Base-by-base conservation (phyloP, 2,329 filamentous ascomycete genomes). In the Corynespora cassiicola region DNA sequence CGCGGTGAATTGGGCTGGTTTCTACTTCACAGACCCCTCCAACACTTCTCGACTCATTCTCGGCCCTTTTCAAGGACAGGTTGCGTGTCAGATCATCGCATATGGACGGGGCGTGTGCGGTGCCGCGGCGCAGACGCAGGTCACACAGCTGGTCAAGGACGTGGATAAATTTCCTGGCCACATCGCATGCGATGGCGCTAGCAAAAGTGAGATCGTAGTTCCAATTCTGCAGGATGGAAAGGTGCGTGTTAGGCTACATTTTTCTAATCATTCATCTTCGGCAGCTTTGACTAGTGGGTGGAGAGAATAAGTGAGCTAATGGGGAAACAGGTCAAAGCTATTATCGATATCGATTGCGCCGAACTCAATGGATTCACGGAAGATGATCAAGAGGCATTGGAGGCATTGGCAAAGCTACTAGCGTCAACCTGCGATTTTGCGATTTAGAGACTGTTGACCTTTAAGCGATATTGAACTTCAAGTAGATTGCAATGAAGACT, bases 321-420 rank as follows among this genome's bases (percentile, higher is more conserved):
- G n/a, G 20, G 16, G 11, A 11, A 7, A 8, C 9, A 79, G 71
- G 70, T 86, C 5, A 83, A 87, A 15, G 87, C 83, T 2, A 87
- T 92, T 48, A 88, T 94, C 43, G 88, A 94, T 58, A 75, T 92
- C 16, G 88, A 94, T 65, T 92, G 88, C 60, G 81, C 84, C 1
- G 80, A 78, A 22, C 51, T 78, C 35, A 68, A 78, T 10, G 87
- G 87, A 0, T 91, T 91, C 51, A 82, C 88, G 50, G 75, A 81
- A 42, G 77, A 84, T 28, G 88, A 94, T 63, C 76, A 77, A 66
- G 65, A 61, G 45, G 80, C 80, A 51, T 65, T 94, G 42, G 87
- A 92, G 66, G 71, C 80, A 54, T 67, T 92, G 56, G 66, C 66
- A 2, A 30, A 45, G 22, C 26, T 69, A 14, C 39, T 69, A 29